Base-by-base conservation (phyloP, 306 rosid species). In the Vachellia pachyceras region DNA sequence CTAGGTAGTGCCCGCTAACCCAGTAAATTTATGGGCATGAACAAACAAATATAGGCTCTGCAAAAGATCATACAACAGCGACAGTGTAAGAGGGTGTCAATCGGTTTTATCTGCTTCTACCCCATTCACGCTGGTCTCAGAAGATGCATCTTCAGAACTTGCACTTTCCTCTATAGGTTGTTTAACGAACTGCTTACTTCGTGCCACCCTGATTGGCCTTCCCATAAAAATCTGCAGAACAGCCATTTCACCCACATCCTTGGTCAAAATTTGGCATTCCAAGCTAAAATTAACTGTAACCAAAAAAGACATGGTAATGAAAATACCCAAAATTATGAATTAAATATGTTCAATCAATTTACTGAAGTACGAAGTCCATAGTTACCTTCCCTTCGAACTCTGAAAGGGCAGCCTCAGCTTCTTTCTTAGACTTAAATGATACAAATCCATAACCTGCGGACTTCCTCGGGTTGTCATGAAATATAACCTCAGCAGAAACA, bases 401-500 rank as follows among this genome's bases (percentile, higher is more conserved):
- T 40, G 90, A 5, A 84, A 96, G 91, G 65, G 98, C 97, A 55
- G 85, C 91, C 12, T 88, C 89, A 9, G 98, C 99, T 76, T 90
- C 88, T 88, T 88, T 90, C 90, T 90, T 93, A 74, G 92, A 67
- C 80, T 88, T 93, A 91, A 85, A 96, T 80, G 91, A 81, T 71
- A 96, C 97, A 87, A 96, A 93, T 81, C 97, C 99, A 90, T 92
- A 93, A 39, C 98, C 98, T 49, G 93, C 64, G 9, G 98, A 84
- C 84, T 66, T 92, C 83, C 93, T 88, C 0, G 97, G 99, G 88
- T 87, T 89, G 35, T 88, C 93, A 69, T 82, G 79, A 82, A 82
- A 92, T 63, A 93, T 84, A 60, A 92, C 80, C 72, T 89, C 90
- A 5, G 97, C 92, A 22, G 90, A 88, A 85, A 86, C 97, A 76